phyloP scores from a whole-genome alignment of 2,329 filamentous ascomycete genomes.

The Ophiostoma quercus region DNA sequence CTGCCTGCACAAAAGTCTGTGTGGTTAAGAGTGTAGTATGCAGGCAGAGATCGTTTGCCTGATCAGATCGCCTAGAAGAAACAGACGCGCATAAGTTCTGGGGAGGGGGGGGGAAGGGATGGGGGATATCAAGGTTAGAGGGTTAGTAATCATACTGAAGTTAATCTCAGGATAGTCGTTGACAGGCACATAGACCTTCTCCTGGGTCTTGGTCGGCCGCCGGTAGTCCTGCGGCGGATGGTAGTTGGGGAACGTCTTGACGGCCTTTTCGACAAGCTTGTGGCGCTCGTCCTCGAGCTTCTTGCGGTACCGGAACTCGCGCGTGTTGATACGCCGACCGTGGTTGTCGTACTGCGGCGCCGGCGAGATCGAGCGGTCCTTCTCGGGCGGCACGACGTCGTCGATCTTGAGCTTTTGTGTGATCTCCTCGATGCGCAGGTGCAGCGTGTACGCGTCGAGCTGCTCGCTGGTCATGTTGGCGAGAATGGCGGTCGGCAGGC shows the following conservation, averaged over 20 bases:
- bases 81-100: slow-evolving; percentile 14
- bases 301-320: slow-evolving; percentile 98
- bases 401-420: slow-evolving; percentile 99
- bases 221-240: slow-evolving; percentile 97
- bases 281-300: slow-evolving; percentile 97
- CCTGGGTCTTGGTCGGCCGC: slow-evolving; percentile 98
- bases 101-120: background rate
- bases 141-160: slow-evolving; percentile 99
- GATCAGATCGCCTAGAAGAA: slow-evolving; percentile 32
- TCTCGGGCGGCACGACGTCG: slow-evolving; percentile 95
- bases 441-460: slow-evolving; percentile 92
- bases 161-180: slow-evolving; percentile 99
- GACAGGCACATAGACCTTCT: slow-evolving; percentile 99
- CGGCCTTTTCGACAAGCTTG: slow-evolving; percentile 96
- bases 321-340: slow-evolving; percentile 96
- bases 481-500: slow-evolving; percentile 89
- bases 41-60: slow-evolving; percentile 34
- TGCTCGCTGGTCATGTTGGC: slow-evolving; percentile 98
- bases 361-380: slow-evolving; percentile 90
- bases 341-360: slow-evolving; percentile 98
- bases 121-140: slow-evolving; percentile 53
- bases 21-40: slow-evolving; percentile 1
- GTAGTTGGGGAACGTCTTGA: slow-evolving; percentile 99
- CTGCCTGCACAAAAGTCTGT: slow-evolving; percentile 29
- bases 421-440: slow-evolving; percentile 97